A percentile compares a stretch with the other conserved stretches of the same genome.
These are phyloP conservation scores for Puya raimondii DNA, from an alignment of 176 grass and related monocot species.

Conservation along the genomic window DNA sequence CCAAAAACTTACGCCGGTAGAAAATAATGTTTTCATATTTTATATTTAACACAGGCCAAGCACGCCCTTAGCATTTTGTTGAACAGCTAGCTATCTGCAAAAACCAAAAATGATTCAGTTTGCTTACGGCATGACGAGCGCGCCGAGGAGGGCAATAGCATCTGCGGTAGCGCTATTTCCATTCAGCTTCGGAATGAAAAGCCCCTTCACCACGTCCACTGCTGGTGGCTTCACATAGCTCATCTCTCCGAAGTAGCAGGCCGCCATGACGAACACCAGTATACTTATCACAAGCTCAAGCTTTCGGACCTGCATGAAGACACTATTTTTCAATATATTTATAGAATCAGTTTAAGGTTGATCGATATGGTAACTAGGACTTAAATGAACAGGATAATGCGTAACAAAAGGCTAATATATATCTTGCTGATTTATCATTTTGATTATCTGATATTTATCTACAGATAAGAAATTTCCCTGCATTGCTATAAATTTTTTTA, in stretches of 20 bases:
- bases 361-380: no score
- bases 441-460: no score
- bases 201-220: conserved; percentile 39
- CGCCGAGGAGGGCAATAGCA: conserved; percentile 47
- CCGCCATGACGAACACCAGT: conserved; percentile 48
- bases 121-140: conserved; percentile 68
- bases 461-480: background rate
- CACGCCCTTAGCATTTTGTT: no score
- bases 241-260: conserved; percentile 61
- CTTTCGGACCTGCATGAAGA: conserved; percentile 44
- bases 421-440: no score
- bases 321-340: background rate
- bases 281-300: conserved; percentile 47
- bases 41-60: no score
- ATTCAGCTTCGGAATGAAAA: conserved; percentile 51
- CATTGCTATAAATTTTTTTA: background rate
- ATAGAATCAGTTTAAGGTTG: no score
- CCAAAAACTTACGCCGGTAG: no score
- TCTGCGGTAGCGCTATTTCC: conserved; percentile 42
- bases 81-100: no score
- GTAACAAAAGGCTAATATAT: no score
- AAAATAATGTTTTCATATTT: no score
- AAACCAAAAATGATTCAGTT: no score
- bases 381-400: no score
- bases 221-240: conserved; percentile 44